These are phyloP conservation scores for Suhomyces coccinellae DNA, from an alignment of 1,139 yeast species.

Conservation along the genomic window DNA sequence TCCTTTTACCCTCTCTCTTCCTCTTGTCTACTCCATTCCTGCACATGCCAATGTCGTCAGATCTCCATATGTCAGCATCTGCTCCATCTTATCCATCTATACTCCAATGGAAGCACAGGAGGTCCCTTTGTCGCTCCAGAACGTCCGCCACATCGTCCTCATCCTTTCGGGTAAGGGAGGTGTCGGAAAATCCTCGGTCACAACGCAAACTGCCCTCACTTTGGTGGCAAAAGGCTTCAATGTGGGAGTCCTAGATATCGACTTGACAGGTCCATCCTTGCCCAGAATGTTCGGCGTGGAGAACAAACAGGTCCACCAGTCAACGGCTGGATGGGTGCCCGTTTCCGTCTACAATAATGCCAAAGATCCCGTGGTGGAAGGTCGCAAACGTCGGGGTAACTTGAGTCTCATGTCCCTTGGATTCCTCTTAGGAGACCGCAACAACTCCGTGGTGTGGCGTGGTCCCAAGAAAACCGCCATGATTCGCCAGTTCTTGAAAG, in stretches of 20 bases:
- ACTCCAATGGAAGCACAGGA: slow-evolving; percentile 20
- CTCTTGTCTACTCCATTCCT: not conserved
- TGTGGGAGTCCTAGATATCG: slow-evolving; percentile 94
- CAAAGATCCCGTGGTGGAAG: slow-evolving; percentile 18
- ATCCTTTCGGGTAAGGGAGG: slow-evolving; percentile 53
- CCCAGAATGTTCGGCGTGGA: slow-evolving; percentile 98
- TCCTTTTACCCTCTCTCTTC: not conserved
- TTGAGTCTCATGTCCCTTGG: slow-evolving; percentile 86
- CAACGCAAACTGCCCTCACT: slow-evolving; percentile 86
- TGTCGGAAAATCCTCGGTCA: slow-evolving; percentile 94
- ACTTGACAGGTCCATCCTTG: slow-evolving; percentile 93
- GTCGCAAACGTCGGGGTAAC: slow-evolving; percentile 31
- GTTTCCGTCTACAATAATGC: slow-evolving; percentile 46
- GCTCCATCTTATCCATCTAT: no score
- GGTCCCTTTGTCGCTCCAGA: slow-evolving; percentile 54
- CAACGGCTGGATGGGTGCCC: slow-evolving; percentile 89
- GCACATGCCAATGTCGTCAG: not conserved
- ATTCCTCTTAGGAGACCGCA: slow-evolving; percentile 76
- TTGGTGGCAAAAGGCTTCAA: slow-evolving; percentile 67
- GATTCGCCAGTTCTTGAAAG: slow-evolving; percentile 89
- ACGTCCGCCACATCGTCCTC: slow-evolving; percentile 65
- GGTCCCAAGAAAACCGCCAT: slow-evolving; percentile 98
- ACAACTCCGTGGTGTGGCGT: slow-evolving; percentile 94
- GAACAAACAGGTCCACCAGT: slow-evolving; percentile 73
- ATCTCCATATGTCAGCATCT: not conserved